Conservation (phyloP, 1,284 basidiomycete genomes). For the Trichosporon ovoides region DNA sequence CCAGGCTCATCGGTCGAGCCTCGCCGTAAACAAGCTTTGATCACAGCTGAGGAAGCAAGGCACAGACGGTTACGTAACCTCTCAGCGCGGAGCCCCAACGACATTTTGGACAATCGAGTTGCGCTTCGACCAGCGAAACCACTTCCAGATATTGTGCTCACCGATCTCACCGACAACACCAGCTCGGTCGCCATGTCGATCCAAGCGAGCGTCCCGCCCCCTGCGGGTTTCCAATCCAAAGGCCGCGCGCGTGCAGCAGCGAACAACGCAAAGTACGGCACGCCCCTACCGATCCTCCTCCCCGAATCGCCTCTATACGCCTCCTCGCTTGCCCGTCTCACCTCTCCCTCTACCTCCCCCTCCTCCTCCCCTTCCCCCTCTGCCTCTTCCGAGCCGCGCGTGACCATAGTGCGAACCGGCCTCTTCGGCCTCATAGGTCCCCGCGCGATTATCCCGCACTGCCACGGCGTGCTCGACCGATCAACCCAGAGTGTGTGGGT, state of each 20-base stretch:
- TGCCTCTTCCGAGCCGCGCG: too few relatives aligned
- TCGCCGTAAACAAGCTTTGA: too few relatives aligned
- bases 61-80: not conserved
- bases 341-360: too few relatives aligned
- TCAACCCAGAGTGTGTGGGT: conserved; percentile 77
- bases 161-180: too few relatives aligned
- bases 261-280: conserved; percentile 42
- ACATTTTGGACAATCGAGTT: not conserved
- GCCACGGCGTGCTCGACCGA: conserved; percentile 61
- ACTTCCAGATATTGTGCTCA: too few relatives aligned
- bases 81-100: not conserved
- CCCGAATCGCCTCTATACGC: conserved; percentile 33
- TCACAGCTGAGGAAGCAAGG: too few relatives aligned
- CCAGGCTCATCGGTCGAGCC: too few relatives aligned
- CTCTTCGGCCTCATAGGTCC: not conserved
- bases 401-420: conserved; percentile 5
- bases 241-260: conserved; percentile 13
- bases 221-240: conserved; percentile 13
- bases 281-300: conserved; percentile 43
- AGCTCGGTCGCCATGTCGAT: conserved; percentile 12
- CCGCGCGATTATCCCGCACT: conserved; percentile 9
- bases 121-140: conserved; percentile 55
- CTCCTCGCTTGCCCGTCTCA: too few relatives aligned
- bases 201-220: conserved; percentile 8
- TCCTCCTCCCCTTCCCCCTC: too few relatives aligned